A percentile compares a stretch with the other conserved stretches of the same genome.
These are phyloP conservation scores for Saccharum spontaneum DNA, from an alignment of 176 grass and related monocot species.

Conservation along the genomic window DNA sequence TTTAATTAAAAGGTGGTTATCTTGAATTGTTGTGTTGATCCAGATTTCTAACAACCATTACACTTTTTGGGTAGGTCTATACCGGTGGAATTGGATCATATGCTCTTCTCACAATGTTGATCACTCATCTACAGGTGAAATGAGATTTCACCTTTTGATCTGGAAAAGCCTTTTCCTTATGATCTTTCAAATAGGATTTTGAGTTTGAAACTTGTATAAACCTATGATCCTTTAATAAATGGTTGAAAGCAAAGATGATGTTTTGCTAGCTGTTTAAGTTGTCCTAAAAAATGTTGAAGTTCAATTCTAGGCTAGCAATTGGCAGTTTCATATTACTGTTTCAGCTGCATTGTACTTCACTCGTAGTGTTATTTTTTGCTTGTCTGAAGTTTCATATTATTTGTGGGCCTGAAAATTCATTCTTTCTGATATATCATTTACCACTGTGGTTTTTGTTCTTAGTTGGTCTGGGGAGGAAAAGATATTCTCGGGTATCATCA, in stretches of 20 bases:
- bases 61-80: constrained; percentile 68
- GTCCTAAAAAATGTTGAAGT: background rate
- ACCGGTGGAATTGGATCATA: constrained; percentile 97
- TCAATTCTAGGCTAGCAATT: too few relatives aligned
- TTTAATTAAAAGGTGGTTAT: background rate
- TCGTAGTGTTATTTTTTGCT: background rate
- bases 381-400: constrained; percentile 7
- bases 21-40: background rate
- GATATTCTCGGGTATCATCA: constrained; percentile 47
- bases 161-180: background rate
- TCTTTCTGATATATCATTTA: constrained; percentile 10
- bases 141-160: background rate
- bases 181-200: background rate
- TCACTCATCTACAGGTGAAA: constrained; percentile 83
- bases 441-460: constrained; percentile 20
- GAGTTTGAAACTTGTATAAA: background rate
- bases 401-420: background rate
- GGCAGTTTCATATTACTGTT: too few relatives aligned
- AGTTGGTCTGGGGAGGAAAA: constrained; percentile 81
- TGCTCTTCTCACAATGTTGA: constrained; percentile 96
- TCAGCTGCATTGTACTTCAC: constrained; percentile 5
- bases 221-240: background rate
- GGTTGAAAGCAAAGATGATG: constrained; percentile 1
- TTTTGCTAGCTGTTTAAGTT: background rate
- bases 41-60: constrained; percentile 2